phyloP scores from a whole-genome alignment of 2,329 filamentous ascomycete species.

The Alternaria sp. region DNA sequence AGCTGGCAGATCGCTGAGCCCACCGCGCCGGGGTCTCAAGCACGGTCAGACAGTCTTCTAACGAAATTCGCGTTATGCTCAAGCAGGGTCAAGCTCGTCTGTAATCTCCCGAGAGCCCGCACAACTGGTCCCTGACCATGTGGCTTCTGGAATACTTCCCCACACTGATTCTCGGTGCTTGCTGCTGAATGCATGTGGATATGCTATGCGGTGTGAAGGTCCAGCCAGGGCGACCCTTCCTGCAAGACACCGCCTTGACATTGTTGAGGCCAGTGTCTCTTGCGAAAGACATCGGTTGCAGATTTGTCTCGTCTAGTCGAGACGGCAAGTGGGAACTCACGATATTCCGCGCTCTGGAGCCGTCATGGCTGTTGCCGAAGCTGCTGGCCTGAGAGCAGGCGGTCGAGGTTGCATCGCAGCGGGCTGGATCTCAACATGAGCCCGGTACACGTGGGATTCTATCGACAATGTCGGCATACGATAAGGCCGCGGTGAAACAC shows the following conservation, averaged over 20 bases:
- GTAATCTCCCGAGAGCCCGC: conserved; percentile 41
- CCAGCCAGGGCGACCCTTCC: conserved; percentile 32
- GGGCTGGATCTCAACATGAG: conserved; percentile 13
- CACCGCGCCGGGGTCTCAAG: conserved; percentile 33
- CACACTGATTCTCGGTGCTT: conserved; percentile 38
- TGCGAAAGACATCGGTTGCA: conserved; percentile 22
- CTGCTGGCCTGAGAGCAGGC: conserved; percentile 26
- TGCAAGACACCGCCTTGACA: conserved; percentile 30
- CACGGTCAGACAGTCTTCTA: conserved; percentile 33
- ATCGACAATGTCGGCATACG: conserved; percentile 11
- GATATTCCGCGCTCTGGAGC: conserved; percentile 44
- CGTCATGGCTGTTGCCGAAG: conserved; percentile 30
- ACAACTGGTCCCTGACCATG: conserved; percentile 43
- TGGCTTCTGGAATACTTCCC: conserved; percentile 41
- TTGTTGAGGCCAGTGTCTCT: conserved; percentile 19
- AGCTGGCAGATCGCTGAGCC: conserved; percentile 36
- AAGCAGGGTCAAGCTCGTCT: conserved; percentile 33
- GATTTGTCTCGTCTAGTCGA: conserved; percentile 37
- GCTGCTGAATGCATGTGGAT: conserved; percentile 27
- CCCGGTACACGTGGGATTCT: conserved; percentile 13
- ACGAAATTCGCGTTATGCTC: conserved; percentile 46
- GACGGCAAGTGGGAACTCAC: conserved; percentile 43
- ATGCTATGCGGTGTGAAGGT: conserved; percentile 34
- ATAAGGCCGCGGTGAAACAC: conserved; percentile 16
- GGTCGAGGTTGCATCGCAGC: conserved; percentile 32